Conservation (phyloP, 208 protist genomes). For the Sergeia podlipaevii region DNA sequence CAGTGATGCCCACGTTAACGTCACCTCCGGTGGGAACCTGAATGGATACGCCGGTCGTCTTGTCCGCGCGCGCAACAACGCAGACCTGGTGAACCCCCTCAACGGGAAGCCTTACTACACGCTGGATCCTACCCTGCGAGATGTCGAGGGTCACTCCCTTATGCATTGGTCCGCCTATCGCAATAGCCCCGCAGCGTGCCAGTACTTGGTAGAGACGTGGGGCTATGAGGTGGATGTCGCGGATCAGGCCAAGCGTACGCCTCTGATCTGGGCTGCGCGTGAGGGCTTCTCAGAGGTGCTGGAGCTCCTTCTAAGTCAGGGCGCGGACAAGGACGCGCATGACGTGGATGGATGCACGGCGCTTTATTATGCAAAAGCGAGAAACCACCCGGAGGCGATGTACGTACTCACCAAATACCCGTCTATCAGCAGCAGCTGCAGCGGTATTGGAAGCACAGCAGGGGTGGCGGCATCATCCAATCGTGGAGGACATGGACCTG, state of each 20-base stretch:
- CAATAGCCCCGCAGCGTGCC: constrained; percentile 44
- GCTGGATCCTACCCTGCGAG: constrained; percentile 36
- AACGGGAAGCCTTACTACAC: constrained; percentile 26
- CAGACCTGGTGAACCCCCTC: constrained; percentile 8
- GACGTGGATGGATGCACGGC: constrained; percentile 63
- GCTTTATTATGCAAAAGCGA: constrained; percentile 42
- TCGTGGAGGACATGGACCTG: not conserved
- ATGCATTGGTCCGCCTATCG: constrained; percentile 77
- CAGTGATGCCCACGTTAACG: not conserved
- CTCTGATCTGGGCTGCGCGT: constrained; percentile 76
- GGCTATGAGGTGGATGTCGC: constrained; percentile 29
- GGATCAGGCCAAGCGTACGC: constrained; percentile 57
- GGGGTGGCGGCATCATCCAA: not conserved
- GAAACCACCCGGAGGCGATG: constrained; percentile 58
- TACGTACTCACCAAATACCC: constrained; percentile 34
- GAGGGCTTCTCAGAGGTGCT: constrained; percentile 65
- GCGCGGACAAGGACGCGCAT: constrained; percentile 22
- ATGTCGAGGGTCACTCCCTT: constrained; percentile 62
- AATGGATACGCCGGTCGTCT: not conserved
- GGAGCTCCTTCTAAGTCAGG: constrained; percentile 52
- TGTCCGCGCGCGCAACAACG: not conserved
- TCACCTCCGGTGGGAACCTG: not conserved
- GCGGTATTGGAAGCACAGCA: too few species aligned
- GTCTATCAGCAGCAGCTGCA: not conserved
- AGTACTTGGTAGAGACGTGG: constrained; percentile 76